Conservation (phyloP, 148 eudicot genomes). For the Persicaria tinctoria region DNA sequence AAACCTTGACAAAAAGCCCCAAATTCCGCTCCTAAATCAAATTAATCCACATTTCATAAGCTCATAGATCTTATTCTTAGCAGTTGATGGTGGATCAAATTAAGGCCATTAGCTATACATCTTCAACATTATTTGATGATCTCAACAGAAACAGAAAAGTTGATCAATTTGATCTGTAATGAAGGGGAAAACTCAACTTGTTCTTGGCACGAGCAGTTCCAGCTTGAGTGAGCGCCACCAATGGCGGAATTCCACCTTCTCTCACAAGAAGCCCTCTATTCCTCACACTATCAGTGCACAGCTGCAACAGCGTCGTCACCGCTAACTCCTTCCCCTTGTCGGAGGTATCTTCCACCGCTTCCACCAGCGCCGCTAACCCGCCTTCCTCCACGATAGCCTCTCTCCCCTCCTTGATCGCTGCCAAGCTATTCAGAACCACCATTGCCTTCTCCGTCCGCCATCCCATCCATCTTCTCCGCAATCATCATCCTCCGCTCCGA, state of each 20-base stretch:
- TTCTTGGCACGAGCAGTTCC: conserved; percentile 73
- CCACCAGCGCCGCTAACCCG: conserved; percentile 67
- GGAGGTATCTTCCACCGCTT: conserved; percentile 66
- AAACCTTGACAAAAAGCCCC: too few species aligned
- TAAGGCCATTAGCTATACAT: too few species aligned
- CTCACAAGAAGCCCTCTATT: conserved; percentile 60
- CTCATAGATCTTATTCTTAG: too few species aligned
- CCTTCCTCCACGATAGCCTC: conserved; percentile 69
- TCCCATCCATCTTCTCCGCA: too few species aligned
- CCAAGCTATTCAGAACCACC: conserved; percentile 73
- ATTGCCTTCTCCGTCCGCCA: conserved; percentile 90
- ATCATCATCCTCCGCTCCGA: too few species aligned
- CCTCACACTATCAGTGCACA: conserved; percentile 57
- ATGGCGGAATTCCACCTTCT: conserved; percentile 85
- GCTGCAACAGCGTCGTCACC: conserved; percentile 55
- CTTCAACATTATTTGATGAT: too few species aligned
- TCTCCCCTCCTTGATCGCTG: conserved; percentile 41
- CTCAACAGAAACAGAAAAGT: too few species aligned
- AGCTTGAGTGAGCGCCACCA: conserved; percentile 64
- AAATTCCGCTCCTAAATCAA: too few species aligned
- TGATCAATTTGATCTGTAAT: too few species aligned
- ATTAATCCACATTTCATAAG: too few species aligned
- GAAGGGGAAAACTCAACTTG: conserved; percentile 34
- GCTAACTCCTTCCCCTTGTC: conserved; percentile 83
- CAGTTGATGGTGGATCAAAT: too few species aligned